Evolutionary conservation across 768 basidiomycete species (phyloP).

Genomic region (Russula abietina): DNA sequence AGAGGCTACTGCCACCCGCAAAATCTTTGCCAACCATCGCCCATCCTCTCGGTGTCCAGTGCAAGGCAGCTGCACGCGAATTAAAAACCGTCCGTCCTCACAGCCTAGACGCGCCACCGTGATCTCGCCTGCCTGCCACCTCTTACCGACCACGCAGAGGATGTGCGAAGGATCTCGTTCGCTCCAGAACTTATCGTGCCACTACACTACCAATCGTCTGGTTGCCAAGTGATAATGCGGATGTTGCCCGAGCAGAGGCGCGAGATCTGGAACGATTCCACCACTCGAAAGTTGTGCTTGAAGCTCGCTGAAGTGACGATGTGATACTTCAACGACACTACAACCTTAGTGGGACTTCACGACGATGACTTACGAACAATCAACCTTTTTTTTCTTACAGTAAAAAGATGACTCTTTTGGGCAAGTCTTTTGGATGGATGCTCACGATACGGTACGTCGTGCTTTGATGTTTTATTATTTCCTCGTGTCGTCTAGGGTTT

Average conservation of each 20-base stretch:
- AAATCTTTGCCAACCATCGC: too few species aligned
- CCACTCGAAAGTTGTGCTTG: constrained; percentile 60
- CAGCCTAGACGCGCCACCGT: constrained; percentile 72
- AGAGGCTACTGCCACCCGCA: too few species aligned
- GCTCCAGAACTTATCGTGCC: constrained; percentile 78
- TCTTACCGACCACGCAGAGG: constrained; percentile 70
- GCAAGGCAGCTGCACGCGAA: too few species aligned
- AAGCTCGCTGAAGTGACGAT: constrained; percentile 52
- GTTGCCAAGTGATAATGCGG: constrained; percentile 72
- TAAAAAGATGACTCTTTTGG: background rate
- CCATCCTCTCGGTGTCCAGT: too few species aligned
- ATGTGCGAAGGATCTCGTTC: constrained; percentile 72
- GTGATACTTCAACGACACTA: constrained; percentile 35
- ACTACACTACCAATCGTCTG: constrained; percentile 73
- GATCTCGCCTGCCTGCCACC: constrained; percentile 63
- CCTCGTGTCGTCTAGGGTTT: background rate
- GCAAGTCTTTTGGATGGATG: too few species aligned
- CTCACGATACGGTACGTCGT: constrained; percentile 17
- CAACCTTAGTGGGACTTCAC: constrained; percentile 18
- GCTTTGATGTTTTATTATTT: background rate
- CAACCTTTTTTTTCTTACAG: too few species aligned
- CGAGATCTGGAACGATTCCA: constrained; percentile 72
- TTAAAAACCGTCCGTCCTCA: too few species aligned
- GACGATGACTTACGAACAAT: background rate
- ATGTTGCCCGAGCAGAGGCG: constrained; percentile 69